Conservation (phyloP, 345 rosid genomes). For the Salix arbutifolia region DNA sequence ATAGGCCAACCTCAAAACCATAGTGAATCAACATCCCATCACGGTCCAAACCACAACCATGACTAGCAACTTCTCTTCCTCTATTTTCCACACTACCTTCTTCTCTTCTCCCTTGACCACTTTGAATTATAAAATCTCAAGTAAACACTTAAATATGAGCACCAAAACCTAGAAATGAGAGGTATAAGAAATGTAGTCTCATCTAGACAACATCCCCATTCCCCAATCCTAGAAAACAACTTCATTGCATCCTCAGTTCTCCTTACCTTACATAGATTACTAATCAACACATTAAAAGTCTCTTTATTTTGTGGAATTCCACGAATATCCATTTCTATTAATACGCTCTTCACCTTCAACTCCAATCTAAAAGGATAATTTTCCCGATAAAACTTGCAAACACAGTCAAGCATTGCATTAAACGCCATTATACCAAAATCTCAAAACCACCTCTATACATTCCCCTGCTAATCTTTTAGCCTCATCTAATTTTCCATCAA, state of each 20-base stretch:
- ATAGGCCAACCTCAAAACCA: no score
- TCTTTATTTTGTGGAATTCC: slow-evolving; percentile 84
- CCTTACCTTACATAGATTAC: slow-evolving; percentile 75
- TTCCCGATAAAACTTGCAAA: slow-evolving; percentile 74
- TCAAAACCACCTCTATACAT: slow-evolving; percentile 96
- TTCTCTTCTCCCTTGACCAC: no score
- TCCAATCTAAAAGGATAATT: slow-evolving; percentile 71
- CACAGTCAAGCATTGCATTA: slow-evolving; percentile 77
- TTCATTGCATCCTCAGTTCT: slow-evolving; percentile 72
- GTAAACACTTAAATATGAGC: slow-evolving; percentile 10
- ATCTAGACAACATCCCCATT: slow-evolving; percentile 73
- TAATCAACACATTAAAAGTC: slow-evolving; percentile 76
- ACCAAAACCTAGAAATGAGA: slow-evolving; percentile 30
- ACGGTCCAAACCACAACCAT: no score
- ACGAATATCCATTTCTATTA: slow-evolving; percentile 75
- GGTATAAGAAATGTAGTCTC: slow-evolving; percentile 46
- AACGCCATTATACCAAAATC: slow-evolving; percentile 56
- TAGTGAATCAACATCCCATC: no score
- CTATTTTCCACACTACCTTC: no score
- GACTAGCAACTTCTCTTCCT: no score
- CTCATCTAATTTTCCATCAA: slow-evolving; percentile 72
- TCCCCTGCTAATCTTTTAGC: slow-evolving; percentile 84
- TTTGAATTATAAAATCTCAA: no score
- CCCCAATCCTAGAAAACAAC: slow-evolving; percentile 71
- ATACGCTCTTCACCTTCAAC: slow-evolving; percentile 65